Conservation (phyloP, 2,329 filamentous ascomycete genomes). For the Dactylonectria estremocensis region DNA sequence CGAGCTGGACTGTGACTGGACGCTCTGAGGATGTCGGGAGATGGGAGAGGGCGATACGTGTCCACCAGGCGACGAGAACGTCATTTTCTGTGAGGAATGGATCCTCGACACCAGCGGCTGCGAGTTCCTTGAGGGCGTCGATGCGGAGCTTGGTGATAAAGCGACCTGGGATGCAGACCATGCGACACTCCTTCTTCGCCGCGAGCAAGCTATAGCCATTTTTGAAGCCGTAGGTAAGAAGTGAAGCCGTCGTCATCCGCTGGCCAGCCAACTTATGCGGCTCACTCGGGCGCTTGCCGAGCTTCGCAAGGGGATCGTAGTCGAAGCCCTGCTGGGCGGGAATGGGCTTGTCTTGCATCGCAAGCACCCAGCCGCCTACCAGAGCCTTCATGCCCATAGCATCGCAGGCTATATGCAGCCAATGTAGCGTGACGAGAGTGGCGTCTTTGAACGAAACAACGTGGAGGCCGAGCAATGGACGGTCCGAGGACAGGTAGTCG, state of each 20-base stretch:
- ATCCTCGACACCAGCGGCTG: conserved; percentile 2
- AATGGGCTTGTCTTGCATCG: conserved; percentile 12
- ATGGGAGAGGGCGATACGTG: conserved; percentile 20
- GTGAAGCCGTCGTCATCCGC: conserved; percentile 5
- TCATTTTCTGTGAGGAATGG: conserved; percentile 34
- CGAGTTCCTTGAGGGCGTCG: conserved; percentile 15
- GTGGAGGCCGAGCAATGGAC: conserved; percentile 16
- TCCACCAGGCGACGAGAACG: conserved; percentile 32
- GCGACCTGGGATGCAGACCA: conserved; percentile 30
- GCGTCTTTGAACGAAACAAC: conserved; percentile 23
- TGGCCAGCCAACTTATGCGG: conserved; percentile 9
- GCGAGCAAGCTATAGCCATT: conserved; percentile 20
- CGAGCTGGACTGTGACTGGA: conserved; percentile 9
- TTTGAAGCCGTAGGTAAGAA: conserved; percentile 22
- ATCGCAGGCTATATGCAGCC: conserved; percentile 20
- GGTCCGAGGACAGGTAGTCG: conserved; percentile 21
- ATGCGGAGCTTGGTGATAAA: conserved; percentile 10
- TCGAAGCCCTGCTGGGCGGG: conserved; percentile 14
- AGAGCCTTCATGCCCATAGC: conserved; percentile 18
- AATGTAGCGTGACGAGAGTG: conserved; percentile 19
- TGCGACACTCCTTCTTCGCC: conserved; percentile 27
- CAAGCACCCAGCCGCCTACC: conserved; percentile 9
- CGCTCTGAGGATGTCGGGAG: conserved; percentile 7
- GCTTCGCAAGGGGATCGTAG: conserved; percentile 19
- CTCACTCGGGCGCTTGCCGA: conserved; percentile 21